Conservation (phyloP, 176 grass and related monocot genomes). For the Oryza longistaminata region DNA sequence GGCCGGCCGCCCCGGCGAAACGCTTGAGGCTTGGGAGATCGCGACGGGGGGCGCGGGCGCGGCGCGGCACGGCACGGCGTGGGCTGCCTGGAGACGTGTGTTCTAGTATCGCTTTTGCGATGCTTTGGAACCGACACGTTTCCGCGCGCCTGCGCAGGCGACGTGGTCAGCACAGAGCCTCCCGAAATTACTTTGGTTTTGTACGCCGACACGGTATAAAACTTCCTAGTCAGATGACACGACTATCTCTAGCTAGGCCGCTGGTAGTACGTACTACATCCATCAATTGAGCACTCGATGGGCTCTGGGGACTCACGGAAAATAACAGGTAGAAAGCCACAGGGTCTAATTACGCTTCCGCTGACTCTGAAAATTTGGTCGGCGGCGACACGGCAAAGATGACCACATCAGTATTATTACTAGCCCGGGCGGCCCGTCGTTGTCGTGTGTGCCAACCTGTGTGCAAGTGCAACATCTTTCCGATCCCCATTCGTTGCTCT, state of each 20-base stretch:
- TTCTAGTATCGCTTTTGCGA: not conserved
- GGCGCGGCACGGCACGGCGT: not conserved
- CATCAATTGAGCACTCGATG: not conserved
- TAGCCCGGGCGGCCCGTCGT: not conserved
- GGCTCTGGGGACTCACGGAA: not conserved
- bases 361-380: constrained; percentile 15
- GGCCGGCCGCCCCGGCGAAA: not conserved
- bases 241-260: not conserved
- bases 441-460: not conserved
- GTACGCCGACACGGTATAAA: not conserved
- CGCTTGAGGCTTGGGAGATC: not conserved
- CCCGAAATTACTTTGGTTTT: not conserved
- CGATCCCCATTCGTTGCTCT: not conserved
- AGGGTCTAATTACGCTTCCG: constrained; percentile 32
- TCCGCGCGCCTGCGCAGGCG: not conserved
- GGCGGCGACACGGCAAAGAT: constrained; percentile 12
- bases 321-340: not conserved
- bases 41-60: not conserved
- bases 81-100: not conserved
- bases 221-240: not conserved
- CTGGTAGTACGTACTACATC: not conserved
- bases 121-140: not conserved
- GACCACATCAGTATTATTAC: not conserved
- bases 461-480: not conserved
- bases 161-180: not conserved